Evolutionary conservation across 306 rosid genomes (phyloP).

Genomic region (Pterocarpus macrocarpus): DNA sequence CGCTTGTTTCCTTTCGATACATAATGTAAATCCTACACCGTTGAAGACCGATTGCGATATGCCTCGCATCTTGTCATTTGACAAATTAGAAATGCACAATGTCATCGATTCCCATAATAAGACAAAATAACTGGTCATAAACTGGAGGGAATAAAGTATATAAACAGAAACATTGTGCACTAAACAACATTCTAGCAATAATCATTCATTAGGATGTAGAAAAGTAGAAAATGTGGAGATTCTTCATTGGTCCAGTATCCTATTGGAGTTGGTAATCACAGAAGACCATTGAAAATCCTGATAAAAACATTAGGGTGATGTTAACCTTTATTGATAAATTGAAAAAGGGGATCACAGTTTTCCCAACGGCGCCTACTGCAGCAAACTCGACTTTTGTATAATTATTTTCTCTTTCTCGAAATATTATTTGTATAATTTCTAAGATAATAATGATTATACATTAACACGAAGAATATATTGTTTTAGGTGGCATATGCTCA

Average conservation of each 20-base stretch:
- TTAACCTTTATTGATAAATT: slow-evolving; percentile 28
- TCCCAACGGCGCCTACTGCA: slow-evolving; percentile 16
- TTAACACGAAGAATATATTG: not conserved
- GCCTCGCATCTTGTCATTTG: slow-evolving; percentile 3
- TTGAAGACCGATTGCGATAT: not conserved
- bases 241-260: slow-evolving; percentile 6
- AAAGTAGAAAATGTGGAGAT: slow-evolving; percentile 33
- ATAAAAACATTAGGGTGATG: slow-evolving; percentile 26
- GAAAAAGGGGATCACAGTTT: slow-evolving; percentile 22
- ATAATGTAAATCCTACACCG: not conserved
- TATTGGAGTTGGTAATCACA: slow-evolving; percentile 24
- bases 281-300: slow-evolving; percentile 26
- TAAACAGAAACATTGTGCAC: slow-evolving; percentile 16
- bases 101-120: slow-evolving; percentile 14
- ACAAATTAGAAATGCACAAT: not conserved
- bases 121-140: slow-evolving; percentile 50
- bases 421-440: slow-evolving; percentile 11
- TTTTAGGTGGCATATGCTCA: not conserved
- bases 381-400: slow-evolving; percentile 12
- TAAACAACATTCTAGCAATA: slow-evolving; percentile 47
- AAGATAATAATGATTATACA: slow-evolving; percentile 34
- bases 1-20: not conserved
- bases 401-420: slow-evolving; percentile 16
- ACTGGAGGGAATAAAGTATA: slow-evolving; percentile 17
- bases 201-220: slow-evolving; percentile 40